phyloP scores from a whole-genome alignment of 2,329 filamentous ascomycete species.

The Phaeosphaeria sp. region DNA sequence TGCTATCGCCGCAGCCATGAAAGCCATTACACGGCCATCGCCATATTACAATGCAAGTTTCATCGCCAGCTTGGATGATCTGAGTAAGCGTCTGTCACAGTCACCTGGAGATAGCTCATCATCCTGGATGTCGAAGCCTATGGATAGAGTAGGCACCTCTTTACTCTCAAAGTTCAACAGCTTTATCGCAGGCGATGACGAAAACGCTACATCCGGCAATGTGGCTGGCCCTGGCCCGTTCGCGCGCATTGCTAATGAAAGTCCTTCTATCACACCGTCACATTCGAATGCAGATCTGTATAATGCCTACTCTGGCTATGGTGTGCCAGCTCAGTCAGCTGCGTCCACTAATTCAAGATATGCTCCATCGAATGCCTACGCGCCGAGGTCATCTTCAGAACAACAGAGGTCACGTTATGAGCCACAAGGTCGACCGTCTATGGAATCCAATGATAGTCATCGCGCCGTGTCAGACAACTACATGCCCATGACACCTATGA shows the following conservation, averaged over 20 bases:
- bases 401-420: conserved; percentile 58
- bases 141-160: conserved; percentile 92
- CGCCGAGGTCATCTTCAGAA: conserved; percentile 59
- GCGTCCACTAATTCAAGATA: conserved; percentile 47
- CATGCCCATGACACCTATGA: conserved; percentile 33
- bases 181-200: conserved; percentile 92
- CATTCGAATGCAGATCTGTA: conserved; percentile 76
- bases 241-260: conserved; percentile 75
- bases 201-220: conserved; percentile 66
- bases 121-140: conserved; percentile 93
- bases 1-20: conserved; percentile 75
- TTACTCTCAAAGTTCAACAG: conserved; percentile 95
- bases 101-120: conserved; percentile 80
- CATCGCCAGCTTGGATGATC: conserved; percentile 79
- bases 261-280: conserved; percentile 60
- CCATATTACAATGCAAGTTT: conserved; percentile 83
- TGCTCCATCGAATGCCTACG: conserved; percentile 49
- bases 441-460: conserved; percentile 43
- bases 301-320: conserved; percentile 67
- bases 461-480: conserved; percentile 40
- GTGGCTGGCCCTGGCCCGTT: conserved; percentile 75
- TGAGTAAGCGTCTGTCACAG: conserved; percentile 82
- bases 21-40: conserved; percentile 80
- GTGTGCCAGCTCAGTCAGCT: conserved; percentile 30
- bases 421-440: conserved; percentile 47